Conservation (phyloP, 441 rosid genomes). For the Geranium incanum region DNA sequence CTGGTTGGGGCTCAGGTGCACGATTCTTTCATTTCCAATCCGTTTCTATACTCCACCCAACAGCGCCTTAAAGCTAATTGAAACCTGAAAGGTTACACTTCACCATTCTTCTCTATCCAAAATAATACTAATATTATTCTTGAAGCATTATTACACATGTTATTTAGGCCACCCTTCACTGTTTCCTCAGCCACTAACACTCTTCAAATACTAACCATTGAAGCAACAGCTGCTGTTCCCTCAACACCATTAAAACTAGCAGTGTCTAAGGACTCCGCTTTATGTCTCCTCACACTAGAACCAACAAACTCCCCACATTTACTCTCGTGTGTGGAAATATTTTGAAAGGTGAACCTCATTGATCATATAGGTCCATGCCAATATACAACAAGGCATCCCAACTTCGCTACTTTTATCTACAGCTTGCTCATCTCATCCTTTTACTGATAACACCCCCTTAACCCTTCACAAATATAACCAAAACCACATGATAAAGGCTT, state of each 20-base stretch:
- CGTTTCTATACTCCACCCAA: too few species aligned
- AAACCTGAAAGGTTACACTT: background rate
- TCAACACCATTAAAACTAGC: background rate
- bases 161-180: background rate
- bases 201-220: background rate
- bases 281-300: background rate
- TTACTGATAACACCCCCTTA: too few species aligned
- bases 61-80: background rate
- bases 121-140: background rate
- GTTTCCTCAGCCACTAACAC: background rate
- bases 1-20: background rate
- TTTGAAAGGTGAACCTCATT: too few species aligned
- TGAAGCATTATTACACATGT: background rate
- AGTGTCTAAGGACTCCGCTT: background rate
- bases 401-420: too few species aligned
- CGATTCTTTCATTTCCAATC: background rate
- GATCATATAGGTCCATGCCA: too few species aligned
- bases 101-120: background rate
- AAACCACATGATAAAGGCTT: conserved; percentile 13
- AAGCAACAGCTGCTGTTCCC: background rate
- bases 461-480: too few species aligned
- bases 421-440: too few species aligned
- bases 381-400: too few species aligned
- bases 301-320: background rate
- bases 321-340: background rate